Evolutionary conservation across 2,329 filamentous ascomycete genomes (phyloP).

Genomic region (Cercospora berteroae): DNA sequence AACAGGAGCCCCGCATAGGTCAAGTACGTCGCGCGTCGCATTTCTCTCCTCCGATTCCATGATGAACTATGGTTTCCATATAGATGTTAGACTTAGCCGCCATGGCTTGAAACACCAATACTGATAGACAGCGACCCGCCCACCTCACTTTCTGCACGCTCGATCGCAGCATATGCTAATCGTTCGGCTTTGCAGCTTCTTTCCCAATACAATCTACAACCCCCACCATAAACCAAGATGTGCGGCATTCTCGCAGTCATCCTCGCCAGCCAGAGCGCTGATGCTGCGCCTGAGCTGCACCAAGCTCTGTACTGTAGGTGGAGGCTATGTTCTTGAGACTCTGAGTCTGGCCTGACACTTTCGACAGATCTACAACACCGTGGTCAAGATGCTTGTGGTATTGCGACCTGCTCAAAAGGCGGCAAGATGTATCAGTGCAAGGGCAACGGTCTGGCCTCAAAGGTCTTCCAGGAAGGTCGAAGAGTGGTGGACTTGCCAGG

Average conservation of each 20-base stretch:
- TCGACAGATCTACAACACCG: slow-evolving; percentile 52
- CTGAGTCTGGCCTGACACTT: neutral
- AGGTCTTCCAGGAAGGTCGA: slow-evolving; percentile 78
- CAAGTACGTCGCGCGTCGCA: slow-evolving; percentile 4
- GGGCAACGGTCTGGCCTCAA: slow-evolving; percentile 81
- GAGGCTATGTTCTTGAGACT: neutral
- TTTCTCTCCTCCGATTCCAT: neutral
- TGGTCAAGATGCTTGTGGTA: slow-evolving; percentile 85
- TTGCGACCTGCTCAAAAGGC: slow-evolving; percentile 70
- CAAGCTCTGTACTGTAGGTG: slow-evolving; percentile 37
- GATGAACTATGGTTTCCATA: slow-evolving; percentile 23
- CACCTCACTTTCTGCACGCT: neutral
- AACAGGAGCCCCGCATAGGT: neutral
- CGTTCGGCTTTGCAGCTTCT: slow-evolving; percentile 1
- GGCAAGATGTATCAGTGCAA: slow-evolving; percentile 87
- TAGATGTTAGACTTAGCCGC: slow-evolving; percentile 29
- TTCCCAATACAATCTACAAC: neutral
- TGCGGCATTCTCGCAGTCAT: slow-evolving; percentile 54
- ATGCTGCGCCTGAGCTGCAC: slow-evolving; percentile 40
- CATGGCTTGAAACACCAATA: slow-evolving; percentile 23
- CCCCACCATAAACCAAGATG: slow-evolving; percentile 39
- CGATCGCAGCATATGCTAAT: slow-evolving; percentile 6
- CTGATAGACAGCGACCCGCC: neutral
- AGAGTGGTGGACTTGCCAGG: slow-evolving; percentile 73
- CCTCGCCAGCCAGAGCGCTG: slow-evolving; percentile 43